A percentile compares a stretch with the other conserved stretches of the same genome.
Conservation (phyloP, 2,329 filamentous ascomycete genomes). For the Talaromyces sp. region DNA sequence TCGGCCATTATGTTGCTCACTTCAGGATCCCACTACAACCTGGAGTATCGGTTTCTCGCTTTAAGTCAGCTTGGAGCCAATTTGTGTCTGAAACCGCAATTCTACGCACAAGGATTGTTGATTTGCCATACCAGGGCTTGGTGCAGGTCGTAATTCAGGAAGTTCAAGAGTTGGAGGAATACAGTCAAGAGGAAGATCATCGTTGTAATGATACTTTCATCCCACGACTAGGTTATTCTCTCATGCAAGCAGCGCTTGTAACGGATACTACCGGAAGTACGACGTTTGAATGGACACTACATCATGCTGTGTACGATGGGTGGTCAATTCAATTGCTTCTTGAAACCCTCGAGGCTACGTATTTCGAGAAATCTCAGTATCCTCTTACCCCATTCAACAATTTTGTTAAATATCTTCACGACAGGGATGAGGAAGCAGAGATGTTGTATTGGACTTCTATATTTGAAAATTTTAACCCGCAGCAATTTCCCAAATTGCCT, state of each 20-base stretch:
- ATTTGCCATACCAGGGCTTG: conserved; percentile 28
- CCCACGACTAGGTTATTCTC: not conserved
- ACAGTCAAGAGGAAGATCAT: not conserved
- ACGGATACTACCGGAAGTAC: not conserved
- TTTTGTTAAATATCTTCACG: conserved; percentile 2
- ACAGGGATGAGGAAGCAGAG: not conserved
- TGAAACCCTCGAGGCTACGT: not conserved
- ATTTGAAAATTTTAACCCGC: not conserved
- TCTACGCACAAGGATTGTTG: conserved; percentile 20
- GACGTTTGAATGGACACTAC: conserved; percentile 6
- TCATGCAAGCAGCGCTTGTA: not conserved
- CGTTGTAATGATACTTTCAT: not conserved
- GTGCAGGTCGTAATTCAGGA: conserved; percentile 32
- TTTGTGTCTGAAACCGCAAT: not conserved
- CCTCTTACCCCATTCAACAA: not conserved
- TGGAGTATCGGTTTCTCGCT: not conserved
- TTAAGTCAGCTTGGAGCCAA: not conserved
- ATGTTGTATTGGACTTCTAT: not conserved
- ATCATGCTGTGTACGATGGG: conserved; percentile 11
- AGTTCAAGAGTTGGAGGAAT: not conserved
- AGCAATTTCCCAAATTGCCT: conserved; percentile 6
- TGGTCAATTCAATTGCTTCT: conserved; percentile 1
- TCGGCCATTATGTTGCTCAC: conserved; percentile 20
- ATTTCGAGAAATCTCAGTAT: not conserved
- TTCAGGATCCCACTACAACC: not conserved